phyloP scores from a whole-genome alignment of 371 early-diverging fungal species.

The Chytridium lagenaria region DNA sequence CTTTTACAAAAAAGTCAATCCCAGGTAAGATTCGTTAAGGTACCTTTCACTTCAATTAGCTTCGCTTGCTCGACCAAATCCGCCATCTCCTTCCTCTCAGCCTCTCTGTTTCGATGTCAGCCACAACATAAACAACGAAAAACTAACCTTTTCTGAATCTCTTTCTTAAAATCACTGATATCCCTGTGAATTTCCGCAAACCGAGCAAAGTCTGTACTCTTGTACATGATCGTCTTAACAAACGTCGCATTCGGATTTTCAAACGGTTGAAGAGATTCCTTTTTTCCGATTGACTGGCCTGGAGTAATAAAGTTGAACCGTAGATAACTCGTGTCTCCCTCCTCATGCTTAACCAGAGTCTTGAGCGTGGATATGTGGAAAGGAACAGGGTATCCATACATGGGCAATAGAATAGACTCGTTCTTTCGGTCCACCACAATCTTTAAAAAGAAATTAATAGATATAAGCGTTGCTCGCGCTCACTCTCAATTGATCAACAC shows the following conservation, averaged over 20 bases:
- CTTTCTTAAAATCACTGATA: slow-evolving; percentile 90
- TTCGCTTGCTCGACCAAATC: slow-evolving; percentile 96
- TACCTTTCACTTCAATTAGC: slow-evolving; percentile 77
- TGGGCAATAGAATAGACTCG: slow-evolving; percentile 93
- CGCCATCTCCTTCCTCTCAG: slow-evolving; percentile 92
- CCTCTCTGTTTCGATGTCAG: slow-evolving; percentile 72
- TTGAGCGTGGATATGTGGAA: slow-evolving; percentile 98
- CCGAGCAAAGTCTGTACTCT: slow-evolving; percentile 82
- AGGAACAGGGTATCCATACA: slow-evolving; percentile 97
- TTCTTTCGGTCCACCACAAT: slow-evolving; percentile 91
- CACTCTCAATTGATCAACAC: slow-evolving; percentile 67
- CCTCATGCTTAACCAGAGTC: slow-evolving; percentile 94
- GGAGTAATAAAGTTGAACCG: slow-evolving; percentile 98
- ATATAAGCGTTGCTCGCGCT: neutral
- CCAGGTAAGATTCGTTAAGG: slow-evolving; percentile 8
- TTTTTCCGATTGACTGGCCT: slow-evolving; percentile 89
- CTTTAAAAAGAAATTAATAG: slow-evolving; percentile 41
- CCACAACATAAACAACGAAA: neutral
- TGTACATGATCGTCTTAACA: slow-evolving; percentile 89
- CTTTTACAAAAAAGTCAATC: slow-evolving; percentile 14
- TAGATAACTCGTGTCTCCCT: slow-evolving; percentile 92
- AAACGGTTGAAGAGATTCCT: slow-evolving; percentile 79
- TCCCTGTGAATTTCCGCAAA: slow-evolving; percentile 84
- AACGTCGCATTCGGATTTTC: slow-evolving; percentile 91
- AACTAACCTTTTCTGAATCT: slow-evolving; percentile 52